Base-by-base conservation (phyloP, 768 basidiomycete species). In the Gloeopeniophorella convolvens region DNA sequence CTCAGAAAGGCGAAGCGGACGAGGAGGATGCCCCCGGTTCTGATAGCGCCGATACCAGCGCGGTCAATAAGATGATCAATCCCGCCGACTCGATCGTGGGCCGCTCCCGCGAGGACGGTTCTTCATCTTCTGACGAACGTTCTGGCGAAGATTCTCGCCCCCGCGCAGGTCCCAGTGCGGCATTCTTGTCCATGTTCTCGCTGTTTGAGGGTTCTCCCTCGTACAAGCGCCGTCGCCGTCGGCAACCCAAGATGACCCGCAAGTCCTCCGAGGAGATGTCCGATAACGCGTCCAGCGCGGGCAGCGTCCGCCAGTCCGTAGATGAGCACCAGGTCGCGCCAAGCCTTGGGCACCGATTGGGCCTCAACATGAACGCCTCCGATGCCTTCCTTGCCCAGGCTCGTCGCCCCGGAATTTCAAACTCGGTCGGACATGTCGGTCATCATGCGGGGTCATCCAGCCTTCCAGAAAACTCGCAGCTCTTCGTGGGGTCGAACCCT, bases 201-300 rank as follows among this genome's bases (percentile, higher is more conserved):
- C 69, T 90, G 39, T 84, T 90, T 45, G 85, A 89, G 64, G 91
- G 91, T 12, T 84, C 80, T 54, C 85, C 90, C 4, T 78, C 80
- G 3, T 96, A 96, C 73, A 96, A 96, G 68, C 85, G 88, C 61
- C 76, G 93, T 23, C 77, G 85, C 57, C 89, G 89, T 72, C 89
- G 87, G 65, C 73, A 74, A 28, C 64, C 69, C 27, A 79, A 77
- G 68, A 55, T 52, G 59, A 51, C 67, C 66, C 62, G 66, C 71
- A 47, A 57, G 63, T 58, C 68, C 70, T 53, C 51, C 42, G 51
- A 47, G 59, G 55, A 53, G 52, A 51, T 61, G 48, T 42, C 50
- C 55, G 24, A 57, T 46, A 41, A 50, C 8, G 55, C 39, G 35
- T 45, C 45, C 18, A 64, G 63, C 12, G 49, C 39, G 13, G 37